These are phyloP conservation scores for Trichoderma koningiopsis DNA, from an alignment of 2,329 filamentous ascomycete species.

Conservation along the genomic window DNA sequence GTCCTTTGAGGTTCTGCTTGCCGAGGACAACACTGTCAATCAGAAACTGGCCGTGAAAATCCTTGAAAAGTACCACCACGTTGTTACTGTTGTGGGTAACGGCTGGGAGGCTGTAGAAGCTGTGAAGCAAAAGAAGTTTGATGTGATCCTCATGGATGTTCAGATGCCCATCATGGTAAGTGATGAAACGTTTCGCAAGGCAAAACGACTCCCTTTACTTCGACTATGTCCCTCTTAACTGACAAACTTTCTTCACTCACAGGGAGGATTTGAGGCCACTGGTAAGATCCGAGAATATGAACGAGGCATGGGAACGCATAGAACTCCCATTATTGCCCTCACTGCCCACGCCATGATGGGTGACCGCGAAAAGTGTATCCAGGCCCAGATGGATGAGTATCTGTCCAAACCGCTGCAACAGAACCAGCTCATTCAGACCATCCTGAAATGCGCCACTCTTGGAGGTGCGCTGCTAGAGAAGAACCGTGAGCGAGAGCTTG, in stretches of 20 bases:
- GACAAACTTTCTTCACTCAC: neutral
- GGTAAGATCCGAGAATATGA: conserved; percentile 97
- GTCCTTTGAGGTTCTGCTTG: conserved; percentile 91
- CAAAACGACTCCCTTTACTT: neutral
- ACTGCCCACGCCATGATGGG: conserved; percentile 99
- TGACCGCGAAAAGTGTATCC: conserved; percentile 95
- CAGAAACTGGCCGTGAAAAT: conserved; percentile 96
- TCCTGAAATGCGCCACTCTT: conserved; percentile 92
- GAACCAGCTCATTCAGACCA: conserved; percentile 96
- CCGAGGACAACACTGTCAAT: conserved; percentile 97
- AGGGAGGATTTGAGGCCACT: conserved; percentile 96
- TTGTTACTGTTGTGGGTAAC: conserved; percentile 91
- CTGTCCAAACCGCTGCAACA: conserved; percentile 95
- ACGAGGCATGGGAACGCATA: conserved; percentile 72
- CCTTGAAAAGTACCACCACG: conserved; percentile 92
- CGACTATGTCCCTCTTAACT: neutral
- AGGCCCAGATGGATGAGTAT: conserved; percentile 99
- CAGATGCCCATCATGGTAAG: conserved; percentile 99
- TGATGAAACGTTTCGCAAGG: neutral
- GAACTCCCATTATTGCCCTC: conserved; percentile 93
- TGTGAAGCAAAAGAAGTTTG: conserved; percentile 90
- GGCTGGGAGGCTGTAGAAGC: conserved; percentile 89
- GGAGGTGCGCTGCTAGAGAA: conserved; percentile 81
- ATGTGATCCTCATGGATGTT: conserved; percentile 98
- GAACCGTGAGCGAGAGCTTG: conserved; percentile 63